Evolutionary conservation across 2,329 filamentous ascomycete genomes (phyloP).

Genomic region (Trichophyton simii): DNA sequence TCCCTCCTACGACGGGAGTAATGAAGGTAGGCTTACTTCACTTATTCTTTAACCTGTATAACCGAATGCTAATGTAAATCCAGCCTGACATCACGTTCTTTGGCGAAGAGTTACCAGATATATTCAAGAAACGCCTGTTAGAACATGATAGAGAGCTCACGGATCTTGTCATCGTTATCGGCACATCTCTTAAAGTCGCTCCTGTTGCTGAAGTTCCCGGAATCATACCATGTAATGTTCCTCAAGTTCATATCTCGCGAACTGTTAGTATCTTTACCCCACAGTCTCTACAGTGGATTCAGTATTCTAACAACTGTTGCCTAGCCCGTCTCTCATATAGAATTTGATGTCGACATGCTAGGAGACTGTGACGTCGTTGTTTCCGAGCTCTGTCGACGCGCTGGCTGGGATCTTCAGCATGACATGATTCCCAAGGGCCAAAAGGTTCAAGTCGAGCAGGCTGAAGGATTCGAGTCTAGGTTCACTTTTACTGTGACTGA

Average conservation of each 20-base stretch:
- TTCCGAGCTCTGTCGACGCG: constrained; percentile 67
- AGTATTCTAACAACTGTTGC: constrained; percentile 4
- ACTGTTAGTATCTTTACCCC: constrained; percentile 39
- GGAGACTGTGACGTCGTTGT: constrained; percentile 90
- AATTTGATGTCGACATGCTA: constrained; percentile 93
- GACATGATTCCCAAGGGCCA: constrained; percentile 67
- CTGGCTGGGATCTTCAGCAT: constrained; percentile 68
- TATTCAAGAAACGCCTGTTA: constrained; percentile 70
- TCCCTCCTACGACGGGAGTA: constrained; percentile 58
- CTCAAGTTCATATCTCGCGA: constrained; percentile 81
- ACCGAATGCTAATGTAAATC: background rate
- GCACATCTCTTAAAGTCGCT: constrained; percentile 88
- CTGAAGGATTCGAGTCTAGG: constrained; percentile 37
- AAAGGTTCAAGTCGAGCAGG: constrained; percentile 43
- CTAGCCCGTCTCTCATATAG: constrained; percentile 68
- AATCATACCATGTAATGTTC: constrained; percentile 63
- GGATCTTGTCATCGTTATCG: constrained; percentile 89
- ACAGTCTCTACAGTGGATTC: background rate
- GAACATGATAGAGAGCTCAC: constrained; percentile 65
- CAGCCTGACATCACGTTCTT: constrained; percentile 95
- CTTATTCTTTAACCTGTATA: background rate
- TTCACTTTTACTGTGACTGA: constrained; percentile 29
- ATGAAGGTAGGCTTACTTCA: constrained; percentile 50
- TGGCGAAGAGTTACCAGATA: constrained; percentile 73
- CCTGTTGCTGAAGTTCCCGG: constrained; percentile 87